These are phyloP conservation scores for Artemisia argyi DNA, from an alignment of 129 eudicot genomes.

Conservation along the genomic window DNA sequence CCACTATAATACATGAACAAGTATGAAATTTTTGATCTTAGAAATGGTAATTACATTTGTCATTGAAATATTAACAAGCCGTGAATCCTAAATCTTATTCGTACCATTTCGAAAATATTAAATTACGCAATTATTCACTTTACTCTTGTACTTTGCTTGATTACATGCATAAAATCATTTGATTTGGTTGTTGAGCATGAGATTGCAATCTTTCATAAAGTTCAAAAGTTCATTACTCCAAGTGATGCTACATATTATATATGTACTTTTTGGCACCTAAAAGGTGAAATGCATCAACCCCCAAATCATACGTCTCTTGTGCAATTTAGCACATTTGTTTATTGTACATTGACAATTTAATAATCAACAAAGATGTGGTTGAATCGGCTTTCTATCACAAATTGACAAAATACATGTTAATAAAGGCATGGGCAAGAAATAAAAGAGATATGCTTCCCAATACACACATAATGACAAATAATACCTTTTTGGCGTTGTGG, in stretches of 20 bases:
- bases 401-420: constrained; percentile 28
- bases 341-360: not conserved
- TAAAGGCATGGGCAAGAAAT: constrained; percentile 18
- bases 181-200: constrained; percentile 1
- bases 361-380: not conserved
- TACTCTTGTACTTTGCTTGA: not conserved
- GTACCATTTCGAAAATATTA: not conserved
- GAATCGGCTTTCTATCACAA: constrained; percentile 18
- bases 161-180: not conserved
- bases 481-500: constrained; percentile 27
- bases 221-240: not conserved
- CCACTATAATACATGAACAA: too few species aligned
- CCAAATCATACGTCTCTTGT: not conserved
- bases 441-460: constrained; percentile 6
- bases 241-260: constrained; percentile 18
- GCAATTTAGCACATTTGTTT: constrained; percentile 28
- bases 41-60: too few species aligned
- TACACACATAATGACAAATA: constrained; percentile 32
- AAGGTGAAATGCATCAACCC: constrained; percentile 15
- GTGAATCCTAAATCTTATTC: not conserved
- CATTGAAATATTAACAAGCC: too few species aligned
- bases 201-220: constrained; percentile 2
- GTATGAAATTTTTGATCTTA: too few species aligned
- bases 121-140: too few species aligned
- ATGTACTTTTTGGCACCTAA: constrained; percentile 25